Evolutionary conservation across 306 rosid genomes (phyloP), one percentile per base, ranked within the genome.

Genomic region (Acacia crassicarpa): DNA sequence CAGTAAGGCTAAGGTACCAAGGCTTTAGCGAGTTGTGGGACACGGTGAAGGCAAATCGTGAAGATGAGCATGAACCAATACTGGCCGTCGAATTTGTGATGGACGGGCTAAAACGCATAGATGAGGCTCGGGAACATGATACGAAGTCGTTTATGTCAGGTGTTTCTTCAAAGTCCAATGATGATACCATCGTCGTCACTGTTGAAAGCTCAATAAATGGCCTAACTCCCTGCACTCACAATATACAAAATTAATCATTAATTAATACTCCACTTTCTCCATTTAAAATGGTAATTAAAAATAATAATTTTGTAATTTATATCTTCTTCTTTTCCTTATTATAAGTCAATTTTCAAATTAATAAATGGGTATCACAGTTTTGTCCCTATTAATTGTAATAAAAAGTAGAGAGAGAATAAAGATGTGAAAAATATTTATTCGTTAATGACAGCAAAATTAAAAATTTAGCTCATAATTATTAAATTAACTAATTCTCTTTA

Each of bases 1-100:
- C 91, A 0, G 86, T 22, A 3, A 89, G 67, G 79, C 94, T 93
- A 27, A 93, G 92, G 76, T 90, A 91, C 97, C 98, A 93, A 0
- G 98, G 98, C 76, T 93, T 90, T 12, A 91, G 86, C 0, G 97
- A 85, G 85, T 93, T 91, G 75, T 89, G 91, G n/a, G 97, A 85
- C 11, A 90, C 98, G 3, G 98, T 93, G 88, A 93, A 93, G 46
- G 98, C 83, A 81, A 93, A 93, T 20, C 98, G 93, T 0, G 95
- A 89, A 16, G 95, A 89, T 0, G 95, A 84, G 67, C 89, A 91
- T 1, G 93, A 81, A 38, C 93, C 92, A 16, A 88, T 76, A 85
- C 77, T 91, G 40, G 89, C 85, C 74, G 90, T 83, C 20, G 94
- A 75, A 22, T 82, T 73, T 9, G 81, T 48, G 0, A 85, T 79